Conservation (phyloP, 331 rosid genomes). For the Prunus yedoensis region DNA sequence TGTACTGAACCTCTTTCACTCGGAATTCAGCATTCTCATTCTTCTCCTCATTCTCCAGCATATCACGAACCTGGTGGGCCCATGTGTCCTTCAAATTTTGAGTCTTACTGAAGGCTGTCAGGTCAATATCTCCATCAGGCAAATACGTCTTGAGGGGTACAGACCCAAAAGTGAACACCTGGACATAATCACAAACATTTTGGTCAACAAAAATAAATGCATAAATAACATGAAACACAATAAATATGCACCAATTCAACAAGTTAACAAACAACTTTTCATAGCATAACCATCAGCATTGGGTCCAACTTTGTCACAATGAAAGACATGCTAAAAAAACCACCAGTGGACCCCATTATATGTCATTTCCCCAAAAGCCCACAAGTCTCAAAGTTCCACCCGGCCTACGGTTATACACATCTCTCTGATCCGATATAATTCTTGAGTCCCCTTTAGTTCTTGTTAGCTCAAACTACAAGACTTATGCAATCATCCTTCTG, state of each 20-base stretch:
- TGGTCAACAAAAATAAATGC: constrained; percentile 2
- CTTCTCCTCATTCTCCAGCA: constrained; percentile 89
- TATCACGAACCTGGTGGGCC: constrained; percentile 96
- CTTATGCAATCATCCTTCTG: neutral
- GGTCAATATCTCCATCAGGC: constrained; percentile 99
- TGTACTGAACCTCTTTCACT: constrained; percentile 97
- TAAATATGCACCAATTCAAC: neutral
- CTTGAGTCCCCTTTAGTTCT: neutral
- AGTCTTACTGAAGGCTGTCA: constrained; percentile 81
- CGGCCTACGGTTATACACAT: neutral
- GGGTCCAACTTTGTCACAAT: neutral
- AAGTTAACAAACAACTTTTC: constrained; percentile 15
- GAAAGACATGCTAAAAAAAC: constrained; percentile 1
- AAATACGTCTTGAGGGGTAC: constrained; percentile 96
- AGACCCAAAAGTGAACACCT: constrained; percentile 97
- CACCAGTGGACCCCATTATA: neutral
- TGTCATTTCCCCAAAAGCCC: neutral
- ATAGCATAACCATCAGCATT: constrained; percentile 10
- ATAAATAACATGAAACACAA: constrained; percentile 11
- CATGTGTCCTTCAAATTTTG: constrained; percentile 81
- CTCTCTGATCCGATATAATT: neutral
- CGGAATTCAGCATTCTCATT: constrained; percentile 86
- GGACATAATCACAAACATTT: constrained; percentile 33
- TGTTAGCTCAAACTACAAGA: neutral
- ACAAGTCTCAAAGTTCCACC: neutral